A percentile compares a stretch with the other conserved stretches of the same genome.
These are phyloP conservation scores for Cyberlindnera misumaiensis DNA, from an alignment of 805 yeast species.

Conservation along the genomic window DNA sequence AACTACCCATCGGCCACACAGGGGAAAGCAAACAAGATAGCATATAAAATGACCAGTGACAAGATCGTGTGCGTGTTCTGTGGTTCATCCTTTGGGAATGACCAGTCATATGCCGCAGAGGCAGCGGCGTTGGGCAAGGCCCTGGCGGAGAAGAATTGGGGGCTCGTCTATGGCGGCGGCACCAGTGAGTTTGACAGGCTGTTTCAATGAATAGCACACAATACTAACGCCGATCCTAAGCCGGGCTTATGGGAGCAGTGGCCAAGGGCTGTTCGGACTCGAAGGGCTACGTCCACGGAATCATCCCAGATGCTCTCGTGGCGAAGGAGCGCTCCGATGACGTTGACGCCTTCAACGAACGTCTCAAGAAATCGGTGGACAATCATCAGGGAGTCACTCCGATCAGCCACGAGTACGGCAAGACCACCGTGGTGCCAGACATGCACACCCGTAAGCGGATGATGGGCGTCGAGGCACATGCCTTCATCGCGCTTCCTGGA, in stretches of 20 bases:
- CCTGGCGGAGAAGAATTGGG: constrained; percentile 57
- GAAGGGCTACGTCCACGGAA: constrained; percentile 72
- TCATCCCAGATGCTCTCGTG: constrained; percentile 80
- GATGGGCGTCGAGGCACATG: constrained; percentile 85
- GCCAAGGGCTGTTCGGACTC: constrained; percentile 45
- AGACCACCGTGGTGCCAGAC: constrained; percentile 73
- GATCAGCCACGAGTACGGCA: constrained; percentile 52
- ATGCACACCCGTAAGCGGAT: constrained; percentile 85
- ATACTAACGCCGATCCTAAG: too few relatives aligned
- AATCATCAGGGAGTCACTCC: constrained; percentile 64
- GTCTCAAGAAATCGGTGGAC: constrained; percentile 45
- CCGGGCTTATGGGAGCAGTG: constrained; percentile 73
- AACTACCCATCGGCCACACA: too few relatives aligned
- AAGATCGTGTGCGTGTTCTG: constrained; percentile 72
- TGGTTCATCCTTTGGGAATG: constrained; percentile 72
- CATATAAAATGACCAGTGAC: neutral
- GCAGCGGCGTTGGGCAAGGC: constrained; percentile 57
- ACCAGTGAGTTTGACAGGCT: too few relatives aligned
- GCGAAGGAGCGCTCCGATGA: constrained; percentile 55
- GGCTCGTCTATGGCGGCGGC: constrained; percentile 86
- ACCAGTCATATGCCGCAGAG: constrained; percentile 38
- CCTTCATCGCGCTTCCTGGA: constrained; percentile 86
- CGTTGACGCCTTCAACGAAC: constrained; percentile 37
- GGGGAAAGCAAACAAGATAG: neutral
- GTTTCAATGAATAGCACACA: too few relatives aligned